Base-by-base conservation (phyloP, 2,329 filamentous ascomycete genomes). In the Sclerotinia glacialis region DNA sequence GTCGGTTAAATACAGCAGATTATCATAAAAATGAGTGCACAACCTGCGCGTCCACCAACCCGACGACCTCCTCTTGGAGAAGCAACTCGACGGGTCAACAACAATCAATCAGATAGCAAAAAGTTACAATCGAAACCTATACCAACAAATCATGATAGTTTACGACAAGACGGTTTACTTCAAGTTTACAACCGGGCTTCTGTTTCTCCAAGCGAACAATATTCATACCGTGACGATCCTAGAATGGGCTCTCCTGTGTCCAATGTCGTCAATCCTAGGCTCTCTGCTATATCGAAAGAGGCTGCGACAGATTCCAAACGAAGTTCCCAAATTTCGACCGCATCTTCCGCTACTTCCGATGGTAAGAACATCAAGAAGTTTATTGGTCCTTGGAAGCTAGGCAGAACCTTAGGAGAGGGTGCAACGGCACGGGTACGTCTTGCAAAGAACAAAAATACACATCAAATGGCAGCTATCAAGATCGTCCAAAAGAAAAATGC, bases 321-420 rank as follows among this genome's bases (percentile, higher is more conserved):
- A 40, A 74, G 75, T 47, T 81, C 80, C 0, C 77, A 78, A 59
- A 74, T 78, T 60, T 79, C 78, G 12, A 77, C 76, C 49, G 72
- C 72, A 37, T 80, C 79, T 3, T 77, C 76, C 2, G 78, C 72
- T 72, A 74, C 69, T 31, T 76, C 72, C 40, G 77, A 73, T 69
- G 68, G 72, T 28, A 74, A 72, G 65, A 68, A 69, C 14, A 68
- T 76, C 70, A 89, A 89, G 78, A 91, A 89, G 14, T 89, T 92
- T 73, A 91, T 99, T 73, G 95, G 95, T 0, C 94, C 94, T 71
- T 99, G 95, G 95, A 88, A 94, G 71, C 81, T 99, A 4, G 95
- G 95, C 8, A 92, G 86, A 76, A 96, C 91, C 0, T 83, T 99
- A 37, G 95, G 95, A 0, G 91, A 92, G 72, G 95, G 95, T 3